Conservation (phyloP, 345 rosid species). For the Lumnitzera racemosa region DNA sequence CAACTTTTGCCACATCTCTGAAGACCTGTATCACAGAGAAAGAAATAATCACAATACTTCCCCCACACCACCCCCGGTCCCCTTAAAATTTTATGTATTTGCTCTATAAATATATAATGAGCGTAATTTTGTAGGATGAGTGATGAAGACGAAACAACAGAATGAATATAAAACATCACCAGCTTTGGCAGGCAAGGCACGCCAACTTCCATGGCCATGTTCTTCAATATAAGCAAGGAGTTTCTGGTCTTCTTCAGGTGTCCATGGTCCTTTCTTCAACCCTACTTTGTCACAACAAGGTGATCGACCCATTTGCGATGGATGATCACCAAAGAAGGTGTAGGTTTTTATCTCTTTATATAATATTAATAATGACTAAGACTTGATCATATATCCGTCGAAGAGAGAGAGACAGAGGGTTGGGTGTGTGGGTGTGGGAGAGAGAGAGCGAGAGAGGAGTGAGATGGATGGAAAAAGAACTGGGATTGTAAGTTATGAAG, state of each 20-base stretch:
- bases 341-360: conserved; percentile 15
- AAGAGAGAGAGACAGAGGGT: background rate
- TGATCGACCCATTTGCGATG: conserved; percentile 51
- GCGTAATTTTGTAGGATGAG: too few species aligned
- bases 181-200: conserved; percentile 78
- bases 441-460: conserved; percentile 12
- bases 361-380: background rate
- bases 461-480: conserved; percentile 8
- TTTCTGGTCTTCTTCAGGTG: conserved; percentile 90
- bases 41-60: background rate
- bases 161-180: conserved; percentile 31
- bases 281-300: conserved; percentile 87
- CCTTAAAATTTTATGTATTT: too few species aligned
- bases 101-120: background rate
- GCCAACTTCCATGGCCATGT: conserved; percentile 97
- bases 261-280: conserved; percentile 97
- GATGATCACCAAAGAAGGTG: conserved; percentile 10
- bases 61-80: too few species aligned
- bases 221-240: conserved; percentile 87
- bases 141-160: too few species aligned
- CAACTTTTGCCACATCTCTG: conserved; percentile 94
- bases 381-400: background rate
- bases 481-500: background rate
- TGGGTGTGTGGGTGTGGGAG: conserved; percentile 4
- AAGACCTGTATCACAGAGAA: conserved; percentile 37